Evolutionary conservation across 2,329 filamentous ascomycete genomes (phyloP), one percentile per base, ranked within the genome.

Genomic region (Apiospora rasikravindrae): DNA sequence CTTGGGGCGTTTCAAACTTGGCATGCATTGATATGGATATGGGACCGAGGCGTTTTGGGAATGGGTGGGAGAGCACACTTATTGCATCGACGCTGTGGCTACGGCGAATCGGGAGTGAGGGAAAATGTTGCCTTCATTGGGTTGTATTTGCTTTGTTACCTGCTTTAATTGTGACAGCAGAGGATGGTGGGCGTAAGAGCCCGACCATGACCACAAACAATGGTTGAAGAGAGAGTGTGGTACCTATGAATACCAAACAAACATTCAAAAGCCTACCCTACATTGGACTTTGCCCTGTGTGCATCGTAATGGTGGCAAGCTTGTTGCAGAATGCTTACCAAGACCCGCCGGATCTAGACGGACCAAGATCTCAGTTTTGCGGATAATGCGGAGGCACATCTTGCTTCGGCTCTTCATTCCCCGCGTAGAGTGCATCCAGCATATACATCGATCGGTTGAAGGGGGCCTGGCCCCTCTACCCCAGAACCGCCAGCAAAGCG

Each of bases 161-260:
- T 26, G 53, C 57, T 64, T 40, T 40, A 64, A n/a, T 64, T 40
- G 4, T 64, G 57, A 14, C 6, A 13, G 57, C 33, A n/a, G 29
- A 11, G 19, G 19, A n/a, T 29, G 29, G 8, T n/a, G 29, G 19
- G 57, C 33, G 29, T 2, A n/a, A 13, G 4, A 4, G 57, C 22
- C 29, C 10, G 6, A 22, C 49, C n/a, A 4, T 24, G 10, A 51
- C 10, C 49, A n/a, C n/a, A 5, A n/a, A 26, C 49, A 11, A 51
- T 24, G 49, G 49, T 24, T 51, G 49, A 51, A n/a, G 10, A 22
- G 53, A n/a, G 53, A 22, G 53, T 24, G n/a, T 37, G 33, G 33
- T 53, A 61, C 53, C 26, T 61, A 61, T 22, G 53, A 61, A 61
- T 61, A 61, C 26, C 53, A 61, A 61, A 57, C 51, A 61, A 61